Conservation (phyloP, 1,284 basidiomycete species). For the Malassezia yamatoensis region DNA sequence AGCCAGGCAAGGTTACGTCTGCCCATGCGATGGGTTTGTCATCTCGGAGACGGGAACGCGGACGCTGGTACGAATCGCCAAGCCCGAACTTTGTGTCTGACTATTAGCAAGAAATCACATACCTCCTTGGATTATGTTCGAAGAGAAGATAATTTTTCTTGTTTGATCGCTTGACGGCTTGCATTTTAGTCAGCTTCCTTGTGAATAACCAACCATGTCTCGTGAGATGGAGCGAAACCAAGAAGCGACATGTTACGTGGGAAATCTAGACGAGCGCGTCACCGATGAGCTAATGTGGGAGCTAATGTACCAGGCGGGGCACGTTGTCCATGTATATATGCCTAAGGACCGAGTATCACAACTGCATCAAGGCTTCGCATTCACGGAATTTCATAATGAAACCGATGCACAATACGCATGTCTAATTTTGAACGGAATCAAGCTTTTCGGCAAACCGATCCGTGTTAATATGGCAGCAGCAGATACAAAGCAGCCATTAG, state of each 20-base stretch:
- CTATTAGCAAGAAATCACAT: background rate
- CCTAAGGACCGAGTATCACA: constrained; percentile 98
- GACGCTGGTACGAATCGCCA: constrained; percentile 12
- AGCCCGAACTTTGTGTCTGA: constrained; percentile 19
- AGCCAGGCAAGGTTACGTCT: background rate
- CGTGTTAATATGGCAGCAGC: constrained; percentile 95
- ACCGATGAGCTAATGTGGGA: constrained; percentile 94
- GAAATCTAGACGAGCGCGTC: constrained; percentile 89
- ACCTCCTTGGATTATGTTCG: constrained; percentile 20
- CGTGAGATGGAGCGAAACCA: constrained; percentile 43
- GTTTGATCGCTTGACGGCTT: too few relatives aligned
- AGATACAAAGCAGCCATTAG: constrained; percentile 72
- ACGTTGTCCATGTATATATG: constrained; percentile 71
- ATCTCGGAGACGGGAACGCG: constrained; percentile 21
- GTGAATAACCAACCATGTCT: constrained; percentile 20
- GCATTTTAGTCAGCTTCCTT: too few relatives aligned
- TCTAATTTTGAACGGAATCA: constrained; percentile 99
- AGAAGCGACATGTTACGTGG: constrained; percentile 51
- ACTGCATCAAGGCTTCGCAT: constrained; percentile 95
- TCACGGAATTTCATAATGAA: constrained; percentile 96
- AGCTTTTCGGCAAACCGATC: constrained; percentile 95
- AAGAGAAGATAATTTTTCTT: constrained; percentile 4
- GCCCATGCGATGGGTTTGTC: constrained; percentile 14
- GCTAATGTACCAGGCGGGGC: constrained; percentile 94
- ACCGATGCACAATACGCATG: constrained; percentile 98